Evolutionary conservation across 768 basidiomycete species (phyloP).

Genomic region (Exsudoporus frostii): DNA sequence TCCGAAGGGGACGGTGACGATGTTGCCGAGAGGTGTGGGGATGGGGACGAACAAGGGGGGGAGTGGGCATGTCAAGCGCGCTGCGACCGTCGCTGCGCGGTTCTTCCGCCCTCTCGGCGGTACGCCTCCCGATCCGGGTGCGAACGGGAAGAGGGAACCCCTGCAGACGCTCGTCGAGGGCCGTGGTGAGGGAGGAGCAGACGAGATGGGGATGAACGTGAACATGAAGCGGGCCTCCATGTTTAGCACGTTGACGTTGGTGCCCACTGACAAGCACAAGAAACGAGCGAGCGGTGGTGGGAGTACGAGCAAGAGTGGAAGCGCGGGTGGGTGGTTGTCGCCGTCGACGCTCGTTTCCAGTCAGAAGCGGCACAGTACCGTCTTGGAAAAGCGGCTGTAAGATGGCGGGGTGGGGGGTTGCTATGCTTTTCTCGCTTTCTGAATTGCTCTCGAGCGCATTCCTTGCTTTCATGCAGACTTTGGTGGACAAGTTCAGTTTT

Average conservation of each 20-base stretch:
- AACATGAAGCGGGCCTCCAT: conserved; percentile 18
- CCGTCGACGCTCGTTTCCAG: not conserved
- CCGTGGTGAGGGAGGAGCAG: not conserved
- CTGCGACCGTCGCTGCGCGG: conserved; percentile 16
- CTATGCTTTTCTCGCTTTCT: not conserved
- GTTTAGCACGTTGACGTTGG: conserved; percentile 7
- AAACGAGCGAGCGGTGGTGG: not conserved
- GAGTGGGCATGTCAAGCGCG: conserved; percentile 8
- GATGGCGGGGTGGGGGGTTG: not conserved
- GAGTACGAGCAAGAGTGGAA: conserved; percentile 1
- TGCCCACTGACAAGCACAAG: conserved; percentile 3
- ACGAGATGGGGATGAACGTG: conserved; percentile 13
- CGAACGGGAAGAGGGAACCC: not conserved
- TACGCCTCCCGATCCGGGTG: not conserved
- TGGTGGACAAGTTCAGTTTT: not conserved
- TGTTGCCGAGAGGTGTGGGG: not conserved
- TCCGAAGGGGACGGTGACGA: conserved; percentile 35
- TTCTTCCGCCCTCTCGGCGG: conserved; percentile 13
- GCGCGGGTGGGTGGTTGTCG: conserved; percentile 1
- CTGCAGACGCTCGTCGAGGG: not conserved
- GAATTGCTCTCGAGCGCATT: too few relatives aligned
- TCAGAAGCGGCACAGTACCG: conserved; percentile 6
- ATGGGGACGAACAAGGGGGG: not conserved
- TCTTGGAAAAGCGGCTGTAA: conserved; percentile 6
- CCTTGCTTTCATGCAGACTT: too few relatives aligned